A percentile compares a stretch with the other conserved stretches of the same genome.
These are phyloP conservation scores for Patellifolia procumbens DNA, from an alignment of 179 eudicot species.

Conservation along the genomic window DNA sequence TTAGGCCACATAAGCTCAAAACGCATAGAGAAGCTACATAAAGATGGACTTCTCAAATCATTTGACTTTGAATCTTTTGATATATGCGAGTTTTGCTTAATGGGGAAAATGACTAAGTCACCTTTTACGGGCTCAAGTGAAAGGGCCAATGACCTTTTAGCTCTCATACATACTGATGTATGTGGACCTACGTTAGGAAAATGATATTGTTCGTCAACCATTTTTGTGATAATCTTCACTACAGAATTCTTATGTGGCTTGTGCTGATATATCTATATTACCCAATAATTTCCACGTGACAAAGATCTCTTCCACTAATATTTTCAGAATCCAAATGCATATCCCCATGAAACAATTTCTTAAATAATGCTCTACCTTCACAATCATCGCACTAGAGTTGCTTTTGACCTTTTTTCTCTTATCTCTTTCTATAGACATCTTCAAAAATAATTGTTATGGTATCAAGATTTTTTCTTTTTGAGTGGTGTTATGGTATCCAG, in stretches of 20 bases:
- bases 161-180: too few relatives aligned
- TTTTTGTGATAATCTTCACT: neutral
- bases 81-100: too few relatives aligned
- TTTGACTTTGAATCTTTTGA: too few relatives aligned
- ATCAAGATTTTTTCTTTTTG: too few relatives aligned
- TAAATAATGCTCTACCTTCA: neutral
- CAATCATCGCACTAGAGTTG: neutral
- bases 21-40: too few relatives aligned
- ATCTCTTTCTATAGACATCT: neutral
- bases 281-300: neutral
- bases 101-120: too few relatives aligned
- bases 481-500: neutral
- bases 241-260: neutral
- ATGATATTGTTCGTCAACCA: neutral
- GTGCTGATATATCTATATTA: neutral
- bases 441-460: neutral
- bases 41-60: too few relatives aligned
- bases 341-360: neutral
- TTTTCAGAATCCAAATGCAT: too few relatives aligned
- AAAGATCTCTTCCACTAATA: neutral
- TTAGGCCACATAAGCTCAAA: too few relatives aligned
- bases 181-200: too few relatives aligned
- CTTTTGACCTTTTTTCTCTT: neutral
- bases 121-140: too few relatives aligned
- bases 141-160: too few relatives aligned